These are phyloP conservation scores for Tricholoma flavovirens DNA, from an alignment of 768 basidiomycete genomes.

Conservation along the genomic window DNA sequence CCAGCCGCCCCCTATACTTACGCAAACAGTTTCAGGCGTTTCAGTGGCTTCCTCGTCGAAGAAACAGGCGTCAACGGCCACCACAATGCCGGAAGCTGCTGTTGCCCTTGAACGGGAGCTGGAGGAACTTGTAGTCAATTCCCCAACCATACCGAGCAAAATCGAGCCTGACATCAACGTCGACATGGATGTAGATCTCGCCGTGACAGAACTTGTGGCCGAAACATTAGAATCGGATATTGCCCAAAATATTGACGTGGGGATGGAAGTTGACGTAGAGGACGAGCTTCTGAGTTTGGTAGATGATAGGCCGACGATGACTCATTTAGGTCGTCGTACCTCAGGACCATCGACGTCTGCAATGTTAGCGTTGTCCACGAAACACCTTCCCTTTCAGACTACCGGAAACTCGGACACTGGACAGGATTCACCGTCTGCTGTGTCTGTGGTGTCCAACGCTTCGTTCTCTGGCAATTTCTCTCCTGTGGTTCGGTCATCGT, in stretches of 20 bases:
- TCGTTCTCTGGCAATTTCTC: slow-evolving; percentile 9
- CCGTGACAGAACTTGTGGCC: slow-evolving; percentile 38
- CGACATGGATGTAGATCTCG: slow-evolving; percentile 41
- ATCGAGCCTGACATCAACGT: slow-evolving; percentile 22
- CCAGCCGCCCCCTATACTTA: slow-evolving; percentile 4
- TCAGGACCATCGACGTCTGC: slow-evolving; percentile 5
- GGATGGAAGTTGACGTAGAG: slow-evolving; percentile 45
- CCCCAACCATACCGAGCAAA: slow-evolving; percentile 22
- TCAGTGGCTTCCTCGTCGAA: slow-evolving; percentile 10
- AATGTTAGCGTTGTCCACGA: background rate
- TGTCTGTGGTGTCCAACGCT: slow-evolving; percentile 5
- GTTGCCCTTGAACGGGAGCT: slow-evolving; percentile 43
- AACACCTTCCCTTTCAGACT: slow-evolving; percentile 2
- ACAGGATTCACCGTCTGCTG: slow-evolving; percentile 10
- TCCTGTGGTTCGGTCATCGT: slow-evolving; percentile 8
- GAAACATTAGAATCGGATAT: slow-evolving; percentile 30
- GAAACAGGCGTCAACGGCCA: slow-evolving; percentile 13
- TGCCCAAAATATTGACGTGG: slow-evolving; percentile 19
- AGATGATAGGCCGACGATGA: slow-evolving; percentile 39
- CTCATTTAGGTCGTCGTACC: slow-evolving; percentile 10
- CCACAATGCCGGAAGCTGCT: slow-evolving; percentile 28
- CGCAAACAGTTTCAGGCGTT: slow-evolving; percentile 2
- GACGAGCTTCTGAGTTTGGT: slow-evolving; percentile 68
- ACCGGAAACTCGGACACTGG: background rate
- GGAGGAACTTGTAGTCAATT: slow-evolving; percentile 18